A percentile compares a stretch with the other conserved stretches of the same genome.
Conservation (phyloP, 805 yeast species). For the Komagataella mondaviorum region DNA sequence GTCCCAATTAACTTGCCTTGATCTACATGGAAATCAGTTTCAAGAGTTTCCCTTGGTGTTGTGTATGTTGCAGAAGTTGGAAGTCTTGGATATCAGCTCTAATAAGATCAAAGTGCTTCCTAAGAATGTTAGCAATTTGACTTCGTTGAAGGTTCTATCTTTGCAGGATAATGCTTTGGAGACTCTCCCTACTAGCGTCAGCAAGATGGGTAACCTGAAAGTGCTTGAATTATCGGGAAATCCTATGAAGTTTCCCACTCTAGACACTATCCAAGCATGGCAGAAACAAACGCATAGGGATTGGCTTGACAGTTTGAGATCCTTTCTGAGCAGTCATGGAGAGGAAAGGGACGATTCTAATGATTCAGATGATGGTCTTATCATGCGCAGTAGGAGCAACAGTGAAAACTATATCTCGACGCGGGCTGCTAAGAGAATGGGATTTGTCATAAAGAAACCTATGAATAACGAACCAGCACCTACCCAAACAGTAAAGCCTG, state of each 20-base stretch:
- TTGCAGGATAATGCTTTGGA: slow-evolving; percentile 45
- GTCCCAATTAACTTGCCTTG: slow-evolving; percentile 40
- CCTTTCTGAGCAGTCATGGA: slow-evolving; percentile 17
- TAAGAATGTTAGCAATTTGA: slow-evolving; percentile 22
- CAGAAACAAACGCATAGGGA: slow-evolving; percentile 27
- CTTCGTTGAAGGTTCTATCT: slow-evolving; percentile 41
- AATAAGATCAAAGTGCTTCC: slow-evolving; percentile 42
- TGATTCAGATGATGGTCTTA: background rate
- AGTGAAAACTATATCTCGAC: slow-evolving; percentile 34
- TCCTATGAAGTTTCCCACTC: slow-evolving; percentile 39
- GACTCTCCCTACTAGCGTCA: slow-evolving; percentile 37
- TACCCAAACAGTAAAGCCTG: slow-evolving; percentile 1
- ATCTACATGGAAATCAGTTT: slow-evolving; percentile 49
- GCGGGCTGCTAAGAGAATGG: slow-evolving; percentile 68
- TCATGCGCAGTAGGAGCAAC: slow-evolving; percentile 14
- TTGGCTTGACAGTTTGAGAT: slow-evolving; percentile 28
- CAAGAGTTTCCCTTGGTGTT: slow-evolving; percentile 35
- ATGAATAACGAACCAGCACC: slow-evolving; percentile 8
- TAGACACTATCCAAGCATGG: slow-evolving; percentile 18
- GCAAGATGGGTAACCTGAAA: slow-evolving; percentile 35
- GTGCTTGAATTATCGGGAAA: slow-evolving; percentile 51
- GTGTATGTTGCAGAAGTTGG: slow-evolving; percentile 27
- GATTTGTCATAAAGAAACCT: slow-evolving; percentile 40
- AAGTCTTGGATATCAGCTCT: slow-evolving; percentile 51
- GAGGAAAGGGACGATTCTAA: background rate